These are phyloP conservation scores for Saccharomycopsis sp. DNA, from an alignment of 805 yeast species.

Conservation along the genomic window DNA sequence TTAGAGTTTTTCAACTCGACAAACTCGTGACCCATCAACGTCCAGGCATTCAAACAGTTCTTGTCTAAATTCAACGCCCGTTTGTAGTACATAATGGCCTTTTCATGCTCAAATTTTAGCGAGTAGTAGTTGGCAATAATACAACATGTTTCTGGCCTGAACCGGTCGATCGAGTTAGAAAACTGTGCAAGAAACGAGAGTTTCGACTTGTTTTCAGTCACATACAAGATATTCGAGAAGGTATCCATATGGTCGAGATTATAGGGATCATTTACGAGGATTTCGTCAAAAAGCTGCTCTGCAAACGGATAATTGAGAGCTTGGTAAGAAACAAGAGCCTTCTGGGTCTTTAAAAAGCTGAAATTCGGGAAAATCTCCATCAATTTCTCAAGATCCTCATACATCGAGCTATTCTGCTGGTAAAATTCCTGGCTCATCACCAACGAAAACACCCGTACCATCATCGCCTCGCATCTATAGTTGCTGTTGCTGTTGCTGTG, in stretches of 20 bases:
- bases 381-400: conserved; percentile 44
- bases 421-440: conserved; percentile 72
- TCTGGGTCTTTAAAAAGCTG: conserved; percentile 69
- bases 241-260: conserved; percentile 87
- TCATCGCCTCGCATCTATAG: conserved; percentile 21
- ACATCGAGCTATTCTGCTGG: conserved; percentile 53
- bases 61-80: conserved; percentile 80
- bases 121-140: conserved; percentile 91
- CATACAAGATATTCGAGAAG: conserved; percentile 91
- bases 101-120: conserved; percentile 86
- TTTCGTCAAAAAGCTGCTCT: conserved; percentile 69
- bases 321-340: conserved; percentile 76
- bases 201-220: conserved; percentile 83
- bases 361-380: conserved; percentile 61
- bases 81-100: conserved; percentile 87
- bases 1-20: conserved; percentile 93
- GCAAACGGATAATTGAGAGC: conserved; percentile 80
- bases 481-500: conserved; percentile 23
- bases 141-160: conserved; percentile 92
- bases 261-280: conserved; percentile 70
- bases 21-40: conserved; percentile 97
- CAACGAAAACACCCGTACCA: conserved; percentile 56
- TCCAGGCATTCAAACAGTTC: conserved; percentile 88
- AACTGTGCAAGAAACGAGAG: conserved; percentile 81
- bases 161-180: conserved; percentile 74